Conservation (phyloP, 2,329 filamentous ascomycete genomes). For the Pseudogymnoascus sp. region DNA sequence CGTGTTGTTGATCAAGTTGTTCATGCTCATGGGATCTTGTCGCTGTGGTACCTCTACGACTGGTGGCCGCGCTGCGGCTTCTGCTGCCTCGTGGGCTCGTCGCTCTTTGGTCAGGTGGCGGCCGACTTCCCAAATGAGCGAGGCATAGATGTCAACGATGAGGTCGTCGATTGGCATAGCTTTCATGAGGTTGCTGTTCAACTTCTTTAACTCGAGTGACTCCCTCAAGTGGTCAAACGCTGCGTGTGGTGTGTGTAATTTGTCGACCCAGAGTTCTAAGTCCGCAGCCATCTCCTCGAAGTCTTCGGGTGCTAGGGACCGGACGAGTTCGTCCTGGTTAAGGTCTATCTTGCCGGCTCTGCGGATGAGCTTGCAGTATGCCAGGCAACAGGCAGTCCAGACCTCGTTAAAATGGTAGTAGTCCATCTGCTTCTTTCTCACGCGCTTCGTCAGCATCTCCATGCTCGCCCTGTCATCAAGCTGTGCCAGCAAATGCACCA, state of each 20-base stretch:
- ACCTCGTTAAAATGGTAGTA: conserved; percentile 23
- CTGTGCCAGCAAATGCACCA: conserved; percentile 52
- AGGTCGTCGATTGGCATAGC: conserved; percentile 80
- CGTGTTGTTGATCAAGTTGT: conserved; percentile 28
- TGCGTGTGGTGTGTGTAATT: conserved; percentile 37
- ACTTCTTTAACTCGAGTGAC: conserved; percentile 61
- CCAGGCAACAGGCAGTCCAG: conserved; percentile 25
- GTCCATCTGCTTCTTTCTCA: conserved; percentile 56
- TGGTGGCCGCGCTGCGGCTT: conserved; percentile 12
- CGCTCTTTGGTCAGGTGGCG: conserved; percentile 40
- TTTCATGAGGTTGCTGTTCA: conserved; percentile 86
- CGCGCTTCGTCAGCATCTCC: conserved; percentile 55
- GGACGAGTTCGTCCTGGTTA: conserved; percentile 60
- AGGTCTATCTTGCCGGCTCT: conserved; percentile 48
- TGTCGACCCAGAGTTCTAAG: conserved; percentile 51
- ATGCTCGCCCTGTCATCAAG: conserved; percentile 55
- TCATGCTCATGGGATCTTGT: conserved; percentile 27
- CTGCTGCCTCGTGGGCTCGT: conserved; percentile 25
- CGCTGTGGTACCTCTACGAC: background rate
- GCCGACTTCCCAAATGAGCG: conserved; percentile 61
- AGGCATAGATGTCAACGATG: conserved; percentile 82
- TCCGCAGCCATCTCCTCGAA: conserved; percentile 52
- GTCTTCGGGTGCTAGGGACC: conserved; percentile 55
- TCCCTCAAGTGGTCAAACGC: conserved; percentile 58
- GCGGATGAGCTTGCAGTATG: conserved; percentile 44